Percentiles rank a stretch among this genome's conserved stretches.
Evolutionary conservation across 2,329 filamentous ascomycete genomes (phyloP).

Genomic region (Botryosphaeria dothidea): DNA sequence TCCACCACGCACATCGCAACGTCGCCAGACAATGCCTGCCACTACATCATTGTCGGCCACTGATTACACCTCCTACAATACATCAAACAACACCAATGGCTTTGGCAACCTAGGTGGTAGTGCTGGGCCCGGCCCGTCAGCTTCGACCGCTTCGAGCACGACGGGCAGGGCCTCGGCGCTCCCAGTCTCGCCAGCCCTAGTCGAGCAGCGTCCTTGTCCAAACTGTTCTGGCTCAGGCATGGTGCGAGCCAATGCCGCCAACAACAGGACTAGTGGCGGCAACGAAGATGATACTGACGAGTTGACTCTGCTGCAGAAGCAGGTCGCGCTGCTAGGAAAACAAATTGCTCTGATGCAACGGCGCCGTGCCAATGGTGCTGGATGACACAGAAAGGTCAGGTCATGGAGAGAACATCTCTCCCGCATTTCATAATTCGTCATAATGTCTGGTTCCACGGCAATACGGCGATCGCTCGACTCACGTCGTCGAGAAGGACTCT

Average conservation of each 20-base stretch:
- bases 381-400: slow-evolving; percentile 1
- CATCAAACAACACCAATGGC: slow-evolving; percentile 5
- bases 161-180: slow-evolving; percentile 13
- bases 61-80: slow-evolving; percentile 16
- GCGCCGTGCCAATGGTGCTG: slow-evolving; percentile 13
- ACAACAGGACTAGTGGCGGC: slow-evolving; percentile 6
- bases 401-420: neutral
- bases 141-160: slow-evolving; percentile 9
- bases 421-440: neutral
- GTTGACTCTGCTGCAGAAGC: slow-evolving; percentile 19
- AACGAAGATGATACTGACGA: slow-evolving; percentile 17
- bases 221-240: slow-evolving; percentile 18
- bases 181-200: slow-evolving; percentile 9
- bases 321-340: slow-evolving; percentile 19
- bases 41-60: neutral
- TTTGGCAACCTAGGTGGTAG: slow-evolving; percentile 1
- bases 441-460: neutral
- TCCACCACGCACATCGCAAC: slow-evolving; percentile 6
- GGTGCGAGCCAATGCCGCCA: slow-evolving; percentile 1
- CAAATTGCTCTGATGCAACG: slow-evolving; percentile 21
- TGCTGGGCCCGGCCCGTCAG: slow-evolving; percentile 1
- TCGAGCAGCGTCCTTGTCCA: slow-evolving; percentile 3
- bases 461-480: neutral
- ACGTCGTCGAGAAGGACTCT: neutral
- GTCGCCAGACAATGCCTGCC: slow-evolving; percentile 12